Conservation (phyloP, 2,329 filamentous ascomycete species). For the Fusarium floridanum region DNA sequence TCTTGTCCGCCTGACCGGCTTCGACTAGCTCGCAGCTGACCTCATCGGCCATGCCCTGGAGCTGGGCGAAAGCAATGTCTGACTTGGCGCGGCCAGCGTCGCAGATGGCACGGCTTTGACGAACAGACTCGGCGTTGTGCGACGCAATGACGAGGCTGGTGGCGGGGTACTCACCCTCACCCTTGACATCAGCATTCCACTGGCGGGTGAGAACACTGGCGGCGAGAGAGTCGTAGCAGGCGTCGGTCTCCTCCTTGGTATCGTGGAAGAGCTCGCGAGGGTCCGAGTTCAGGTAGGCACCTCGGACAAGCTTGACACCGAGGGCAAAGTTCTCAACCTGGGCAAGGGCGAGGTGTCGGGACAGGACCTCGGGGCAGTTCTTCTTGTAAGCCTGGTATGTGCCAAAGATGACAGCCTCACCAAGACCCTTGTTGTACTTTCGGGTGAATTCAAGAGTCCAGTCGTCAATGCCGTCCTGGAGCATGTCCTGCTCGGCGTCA, state of each 20-base stretch:
- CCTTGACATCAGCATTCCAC: constrained; percentile 53
- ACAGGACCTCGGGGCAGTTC: constrained; percentile 67
- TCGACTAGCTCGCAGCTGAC: constrained; percentile 75
- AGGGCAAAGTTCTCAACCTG: constrained; percentile 72
- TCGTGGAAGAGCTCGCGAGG: constrained; percentile 78
- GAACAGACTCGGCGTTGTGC: constrained; percentile 83
- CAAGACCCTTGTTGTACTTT: constrained; percentile 76
- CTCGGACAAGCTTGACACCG: constrained; percentile 81
- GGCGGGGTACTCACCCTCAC: constrained; percentile 63
- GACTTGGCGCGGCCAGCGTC: constrained; percentile 58
- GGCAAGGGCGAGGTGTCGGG: constrained; percentile 71
- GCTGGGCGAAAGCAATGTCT: constrained; percentile 69
- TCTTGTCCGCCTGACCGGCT: constrained; percentile 49
- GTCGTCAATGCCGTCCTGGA: constrained; percentile 83
- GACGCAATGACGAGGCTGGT: constrained; percentile 81
- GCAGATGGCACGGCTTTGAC: constrained; percentile 65
- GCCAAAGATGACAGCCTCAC: constrained; percentile 79
- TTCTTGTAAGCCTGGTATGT: constrained; percentile 86
- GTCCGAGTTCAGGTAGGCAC: constrained; percentile 79
- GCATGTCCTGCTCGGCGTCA: constrained; percentile 85
- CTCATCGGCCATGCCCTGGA: constrained; percentile 97
- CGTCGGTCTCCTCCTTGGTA: constrained; percentile 78
- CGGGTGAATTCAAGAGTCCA: constrained; percentile 85
- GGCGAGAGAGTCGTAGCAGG: constrained; percentile 78
- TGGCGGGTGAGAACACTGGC: constrained; percentile 74